Conservation (phyloP, 768 basidiomycete species). For the Aureoboletus auriporus region DNA sequence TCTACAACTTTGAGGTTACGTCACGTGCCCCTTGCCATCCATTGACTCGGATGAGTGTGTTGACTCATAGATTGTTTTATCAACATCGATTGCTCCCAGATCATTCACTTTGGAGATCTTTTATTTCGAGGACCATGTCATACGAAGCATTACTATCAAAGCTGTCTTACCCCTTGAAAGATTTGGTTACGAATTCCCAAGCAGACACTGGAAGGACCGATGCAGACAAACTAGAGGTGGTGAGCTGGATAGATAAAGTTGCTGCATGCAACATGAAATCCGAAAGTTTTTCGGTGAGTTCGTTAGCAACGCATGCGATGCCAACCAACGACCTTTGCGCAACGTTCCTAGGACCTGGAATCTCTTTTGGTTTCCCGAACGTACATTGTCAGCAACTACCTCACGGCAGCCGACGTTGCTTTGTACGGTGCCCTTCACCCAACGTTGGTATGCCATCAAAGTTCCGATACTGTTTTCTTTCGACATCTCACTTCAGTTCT, state of each 20-base stretch:
- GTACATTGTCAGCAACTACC: slow-evolving; percentile 78
- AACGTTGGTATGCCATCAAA: slow-evolving; percentile 52
- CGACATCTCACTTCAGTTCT: slow-evolving; percentile 8
- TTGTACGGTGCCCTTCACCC: slow-evolving; percentile 89
- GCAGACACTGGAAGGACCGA: slow-evolving; percentile 50
- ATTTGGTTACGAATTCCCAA: slow-evolving; percentile 46
- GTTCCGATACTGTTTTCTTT: not conserved
- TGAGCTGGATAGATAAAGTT: slow-evolving; percentile 67
- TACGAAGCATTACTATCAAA: slow-evolving; percentile 48
- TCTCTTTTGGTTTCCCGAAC: slow-evolving; percentile 69
- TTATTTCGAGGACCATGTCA: slow-evolving; percentile 41
- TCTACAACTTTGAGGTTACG: not conserved
- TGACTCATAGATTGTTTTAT: slow-evolving; percentile 19
- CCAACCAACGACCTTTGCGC: slow-evolving; percentile 1
- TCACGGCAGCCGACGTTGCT: slow-evolving; percentile 88
- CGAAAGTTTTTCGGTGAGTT: slow-evolving; percentile 47
- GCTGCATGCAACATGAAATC: slow-evolving; percentile 43
- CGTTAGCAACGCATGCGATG: not conserved
- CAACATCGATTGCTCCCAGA: slow-evolving; percentile 21
- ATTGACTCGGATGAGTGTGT: slow-evolving; percentile 10
- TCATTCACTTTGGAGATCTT: slow-evolving; percentile 7
- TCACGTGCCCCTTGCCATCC: slow-evolving; percentile 26
- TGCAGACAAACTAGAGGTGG: slow-evolving; percentile 59
- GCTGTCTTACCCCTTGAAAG: slow-evolving; percentile 45
- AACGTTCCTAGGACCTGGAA: slow-evolving; percentile 59